A percentile compares a stretch with the other conserved stretches of the same genome.
Evolutionary conservation across 2,329 filamentous ascomycete species (phyloP).

Genomic region (Dothideomycetes sp.): DNA sequence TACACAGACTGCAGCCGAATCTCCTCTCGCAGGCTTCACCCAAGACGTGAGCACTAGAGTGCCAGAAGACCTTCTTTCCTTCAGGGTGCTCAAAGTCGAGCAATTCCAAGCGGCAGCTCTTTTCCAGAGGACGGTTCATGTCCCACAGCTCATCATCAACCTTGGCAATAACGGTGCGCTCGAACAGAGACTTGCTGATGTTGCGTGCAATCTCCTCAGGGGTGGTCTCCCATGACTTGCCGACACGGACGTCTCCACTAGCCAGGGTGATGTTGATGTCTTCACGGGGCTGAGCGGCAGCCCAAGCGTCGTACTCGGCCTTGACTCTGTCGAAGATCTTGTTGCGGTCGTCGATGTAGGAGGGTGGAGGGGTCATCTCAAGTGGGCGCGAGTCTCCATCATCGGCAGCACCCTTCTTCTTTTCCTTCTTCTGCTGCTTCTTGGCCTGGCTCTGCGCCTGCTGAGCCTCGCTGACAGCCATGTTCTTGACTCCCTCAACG

Average conservation of each 20-base stretch:
- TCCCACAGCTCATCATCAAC: constrained; percentile 89
- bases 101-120: constrained; percentile 74
- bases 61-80: constrained; percentile 96
- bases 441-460: constrained; percentile 21
- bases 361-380: constrained; percentile 49
- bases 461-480: constrained; percentile 37
- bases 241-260: constrained; percentile 61
- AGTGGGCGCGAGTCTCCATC: constrained; percentile 33
- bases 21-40: constrained; percentile 86
- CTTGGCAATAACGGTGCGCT: constrained; percentile 77
- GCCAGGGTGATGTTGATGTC: constrained; percentile 65
- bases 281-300: constrained; percentile 60
- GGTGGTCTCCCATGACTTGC: constrained; percentile 85
- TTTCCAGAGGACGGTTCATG: constrained; percentile 79
- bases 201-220: constrained; percentile 67
- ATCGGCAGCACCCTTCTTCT: constrained; percentile 33
- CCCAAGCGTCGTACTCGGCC: constrained; percentile 69
- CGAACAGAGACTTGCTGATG: constrained; percentile 77
- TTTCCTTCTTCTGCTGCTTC: constrained; percentile 41
- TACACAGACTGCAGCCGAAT: constrained; percentile 86
- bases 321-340: constrained; percentile 83
- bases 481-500: constrained; percentile 52
- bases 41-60: constrained; percentile 90
- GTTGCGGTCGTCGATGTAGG: constrained; percentile 75
- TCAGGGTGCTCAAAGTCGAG: constrained; percentile 68